Percentiles rank a stretch among this genome's conserved stretches.
phyloP scores from a whole-genome alignment of 805 yeast genomes.

The Candida maris region DNA sequence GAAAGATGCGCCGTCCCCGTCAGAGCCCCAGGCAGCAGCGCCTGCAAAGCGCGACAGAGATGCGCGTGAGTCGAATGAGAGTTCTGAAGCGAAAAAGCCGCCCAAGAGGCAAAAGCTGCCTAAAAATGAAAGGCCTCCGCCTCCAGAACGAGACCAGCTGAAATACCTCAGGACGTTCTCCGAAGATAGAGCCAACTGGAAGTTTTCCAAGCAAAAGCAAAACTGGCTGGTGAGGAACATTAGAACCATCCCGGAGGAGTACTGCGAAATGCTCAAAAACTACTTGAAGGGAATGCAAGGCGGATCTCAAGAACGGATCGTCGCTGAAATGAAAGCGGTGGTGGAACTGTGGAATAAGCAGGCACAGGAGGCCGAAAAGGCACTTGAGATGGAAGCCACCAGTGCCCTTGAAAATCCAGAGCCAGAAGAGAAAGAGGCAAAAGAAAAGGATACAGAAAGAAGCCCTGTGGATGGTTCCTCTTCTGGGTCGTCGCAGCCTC shows the following conservation, averaged over 20 bases:
- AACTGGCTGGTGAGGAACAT: constrained; percentile 76
- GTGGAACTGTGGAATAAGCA: constrained; percentile 55
- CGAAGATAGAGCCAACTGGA: constrained; percentile 63
- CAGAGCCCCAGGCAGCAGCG: background rate
- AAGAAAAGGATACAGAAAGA: constrained; percentile 14
- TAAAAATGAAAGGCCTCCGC: constrained; percentile 61
- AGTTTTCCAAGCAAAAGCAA: constrained; percentile 82
- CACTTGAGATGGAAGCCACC: constrained; percentile 31
- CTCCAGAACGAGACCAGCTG: constrained; percentile 76
- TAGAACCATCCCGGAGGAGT: constrained; percentile 46
- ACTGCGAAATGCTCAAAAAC: constrained; percentile 44
- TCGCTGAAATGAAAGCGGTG: constrained; percentile 44
- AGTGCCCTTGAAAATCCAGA: constrained; percentile 26
- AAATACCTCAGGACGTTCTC: constrained; percentile 57
- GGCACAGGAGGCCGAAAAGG: constrained; percentile 39
- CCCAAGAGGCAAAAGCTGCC: constrained; percentile 71
- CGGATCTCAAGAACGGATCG: constrained; percentile 57
- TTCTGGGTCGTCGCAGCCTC: constrained; percentile 11
- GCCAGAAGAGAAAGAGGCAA: constrained; percentile 10
- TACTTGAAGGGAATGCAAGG: constrained; percentile 68
- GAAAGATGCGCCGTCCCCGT: constrained; percentile 27
- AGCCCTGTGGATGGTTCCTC: constrained; percentile 16
- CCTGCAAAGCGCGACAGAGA: constrained; percentile 25
- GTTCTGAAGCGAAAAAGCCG: constrained; percentile 47
- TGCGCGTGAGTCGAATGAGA: constrained; percentile 21